These are phyloP conservation scores for Periconia sp. DNA, from an alignment of 2,329 filamentous ascomycete species.

Conservation along the genomic window DNA sequence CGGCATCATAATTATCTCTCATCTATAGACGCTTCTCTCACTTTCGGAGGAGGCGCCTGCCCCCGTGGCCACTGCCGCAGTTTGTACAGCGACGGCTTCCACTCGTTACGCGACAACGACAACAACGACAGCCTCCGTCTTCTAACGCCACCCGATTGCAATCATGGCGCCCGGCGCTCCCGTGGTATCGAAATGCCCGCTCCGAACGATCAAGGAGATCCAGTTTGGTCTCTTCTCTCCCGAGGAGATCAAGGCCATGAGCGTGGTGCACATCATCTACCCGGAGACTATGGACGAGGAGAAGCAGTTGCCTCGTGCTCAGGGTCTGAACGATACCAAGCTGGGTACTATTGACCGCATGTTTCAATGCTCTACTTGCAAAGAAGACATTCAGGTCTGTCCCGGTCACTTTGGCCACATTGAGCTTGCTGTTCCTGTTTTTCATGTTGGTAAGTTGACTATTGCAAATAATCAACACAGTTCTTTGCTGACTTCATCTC, in stretches of 20 bases:
- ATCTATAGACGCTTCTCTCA: slow-evolving; percentile 14
- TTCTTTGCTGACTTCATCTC: slow-evolving; percentile 19
- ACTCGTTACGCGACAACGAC: slow-evolving; percentile 11
- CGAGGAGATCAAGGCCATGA: slow-evolving; percentile 99
- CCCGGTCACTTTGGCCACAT: slow-evolving; percentile 99
- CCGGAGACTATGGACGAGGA: slow-evolving; percentile 99
- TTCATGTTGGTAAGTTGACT: slow-evolving; percentile 67
- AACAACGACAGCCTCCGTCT: slow-evolving; percentile 11
- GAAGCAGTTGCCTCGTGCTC: slow-evolving; percentile 84
- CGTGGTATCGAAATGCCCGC: slow-evolving; percentile 67
- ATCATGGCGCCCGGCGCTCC: slow-evolving; percentile 85
- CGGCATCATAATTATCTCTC: slow-evolving; percentile 20
- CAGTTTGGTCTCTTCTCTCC: slow-evolving; percentile 97
- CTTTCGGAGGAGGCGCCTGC: slow-evolving; percentile 26
- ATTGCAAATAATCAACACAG: not conserved
- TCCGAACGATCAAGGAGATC: slow-evolving; percentile 98
- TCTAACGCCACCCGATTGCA: slow-evolving; percentile 19
- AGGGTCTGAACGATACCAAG: slow-evolving; percentile 91
- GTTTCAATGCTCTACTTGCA: slow-evolving; percentile 94
- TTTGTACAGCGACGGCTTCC: slow-evolving; percentile 16
- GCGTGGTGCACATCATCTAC: slow-evolving; percentile 92
- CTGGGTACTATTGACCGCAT: slow-evolving; percentile 95
- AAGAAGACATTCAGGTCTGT: slow-evolving; percentile 93
- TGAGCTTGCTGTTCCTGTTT: slow-evolving; percentile 94
- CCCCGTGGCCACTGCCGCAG: slow-evolving; percentile 29